Base-by-base conservation (phyloP, 1,139 yeast genomes). In the Scheffersomyces quercinus region DNA sequence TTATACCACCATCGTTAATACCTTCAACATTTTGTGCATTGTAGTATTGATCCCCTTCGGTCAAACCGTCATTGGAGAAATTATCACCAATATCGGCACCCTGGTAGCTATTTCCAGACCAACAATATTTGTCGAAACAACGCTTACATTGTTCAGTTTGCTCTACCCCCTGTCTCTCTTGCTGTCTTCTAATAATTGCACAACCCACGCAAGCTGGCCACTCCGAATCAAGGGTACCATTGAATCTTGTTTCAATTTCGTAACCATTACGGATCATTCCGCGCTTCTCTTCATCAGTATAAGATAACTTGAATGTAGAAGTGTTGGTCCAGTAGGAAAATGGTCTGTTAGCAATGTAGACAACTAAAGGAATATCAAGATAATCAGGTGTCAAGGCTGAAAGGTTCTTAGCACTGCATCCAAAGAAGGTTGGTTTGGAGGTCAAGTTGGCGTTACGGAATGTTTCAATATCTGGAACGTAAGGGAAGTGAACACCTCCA, bases 161-260 rank as follows among this genome's bases (percentile, higher is more conserved):
- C 12, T 76, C 72, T 29, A 74, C 61, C 28, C 85, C 84, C 41
- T 75, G 67, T 55, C 95, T 77, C 68, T 89, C 95, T 60, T 85
- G 85, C 43, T 85, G 81, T 62, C 97, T 82, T 65, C 88, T 85
- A 45, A 90, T 74, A 42, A 90, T 80, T 6, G 97, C 97, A 72
- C 97, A 90, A 2, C 90, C 88, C 41, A 89, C 79, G 73, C 97
- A 90, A 8, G 85, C 78, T 38, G 79, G 73, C 84, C 90, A 90
- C 41, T 85, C 85, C 4, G 70, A 63, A 56, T 87, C 95, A 33
- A 84, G 67, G 3, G 96, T 85, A 34, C 81, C 68, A 59, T 89
- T 89, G 52, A 77, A 75, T 60, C 89, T 80, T 1, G 96, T 76
- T 24, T 86, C 81, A 33, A 81, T 79, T 61, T 86, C 93, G 62